Base-by-base conservation (phyloP, 2,329 filamentous ascomycete genomes). In the Onygenales sp. region DNA sequence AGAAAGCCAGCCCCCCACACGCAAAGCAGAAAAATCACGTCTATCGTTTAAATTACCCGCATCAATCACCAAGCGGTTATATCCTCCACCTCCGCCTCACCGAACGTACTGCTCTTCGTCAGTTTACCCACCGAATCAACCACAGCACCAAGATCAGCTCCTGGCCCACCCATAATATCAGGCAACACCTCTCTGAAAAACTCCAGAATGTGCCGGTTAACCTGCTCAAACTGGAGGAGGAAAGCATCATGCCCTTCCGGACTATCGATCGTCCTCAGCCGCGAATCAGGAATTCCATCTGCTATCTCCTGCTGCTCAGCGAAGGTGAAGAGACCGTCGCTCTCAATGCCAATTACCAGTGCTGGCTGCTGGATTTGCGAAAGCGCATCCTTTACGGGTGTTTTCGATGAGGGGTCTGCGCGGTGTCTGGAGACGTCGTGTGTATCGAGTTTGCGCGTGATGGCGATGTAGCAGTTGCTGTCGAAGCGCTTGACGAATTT, bases 401-500 rank as follows among this genome's bases (percentile, higher is more conserved):
- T 67, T 7, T 61, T 55, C 2, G 64, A 74, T 36, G 67, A 69
- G 9, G 67, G 60, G 17, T 69, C 63, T 14, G 72, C 75, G 5
- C 92, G 85, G 65, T 85, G 82, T 31, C 91, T 82, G 11, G 90
- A 94, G 31, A 98, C 83, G 67, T 98, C 93, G 70, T 98, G 93
- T 0, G 93, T 97, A 68, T 98, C 93, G 13, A 98, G 81, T 72
- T 98, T 98, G 64, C 93, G 86, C 4, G 93, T 97, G 71, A 98
- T 96, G 60, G 93, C 91, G 61, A 98, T 97, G 74, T 98, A 98
- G 74, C 93, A 98, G 70, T 98, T 98, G 64, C 90, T 89, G 70
- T 98, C 93, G 69, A 97, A 98, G 8, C 93, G 87, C 69, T 88
- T 90, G 63, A 97, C 93, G 63, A 98, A 98, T 70, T 98, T 98